Evolutionary conservation across 768 basidiomycete genomes (phyloP).

Genomic region (Pilatotrama ljubarskyi): DNA sequence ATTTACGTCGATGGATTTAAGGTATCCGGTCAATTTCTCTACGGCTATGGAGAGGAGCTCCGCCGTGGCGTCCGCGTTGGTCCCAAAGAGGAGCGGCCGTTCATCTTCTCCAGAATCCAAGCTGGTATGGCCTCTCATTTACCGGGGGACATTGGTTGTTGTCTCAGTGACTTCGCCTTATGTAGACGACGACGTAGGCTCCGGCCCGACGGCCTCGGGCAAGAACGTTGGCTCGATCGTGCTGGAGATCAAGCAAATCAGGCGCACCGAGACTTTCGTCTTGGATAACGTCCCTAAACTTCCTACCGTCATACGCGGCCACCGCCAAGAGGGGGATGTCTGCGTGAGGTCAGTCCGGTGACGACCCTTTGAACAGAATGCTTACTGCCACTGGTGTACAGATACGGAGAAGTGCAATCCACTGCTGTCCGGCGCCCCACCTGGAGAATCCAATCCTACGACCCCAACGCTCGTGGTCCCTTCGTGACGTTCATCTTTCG

Average conservation of each 20-base stretch:
- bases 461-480: slow-evolving; percentile 40
- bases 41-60: slow-evolving; percentile 54
- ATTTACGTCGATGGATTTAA: slow-evolving; percentile 65
- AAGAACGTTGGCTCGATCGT: slow-evolving; percentile 55
- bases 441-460: slow-evolving; percentile 54
- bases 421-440: slow-evolving; percentile 49
- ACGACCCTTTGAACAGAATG: not conserved
- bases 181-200: slow-evolving; percentile 1
- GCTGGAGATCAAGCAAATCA: slow-evolving; percentile 46
- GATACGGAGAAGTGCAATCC: slow-evolving; percentile 48
- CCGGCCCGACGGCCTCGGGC: slow-evolving; percentile 13
- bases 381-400: slow-evolving; percentile 27
- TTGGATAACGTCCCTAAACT: slow-evolving; percentile 43
- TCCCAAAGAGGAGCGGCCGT: slow-evolving; percentile 53
- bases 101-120: slow-evolving; percentile 51
- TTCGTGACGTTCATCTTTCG: slow-evolving; percentile 68
- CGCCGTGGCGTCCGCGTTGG: slow-evolving; percentile 56
- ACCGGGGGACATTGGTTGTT: not conserved
- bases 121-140: slow-evolving; percentile 35
- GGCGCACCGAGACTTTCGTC: slow-evolving; percentile 33
- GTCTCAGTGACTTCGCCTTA: not conserved
- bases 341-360: slow-evolving; percentile 45
- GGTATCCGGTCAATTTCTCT: slow-evolving; percentile 63
- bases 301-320: slow-evolving; percentile 37
- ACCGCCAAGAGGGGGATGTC: slow-evolving; percentile 44